Conservation (phyloP, 306 rosid genomes). For the Quercus bicolor region DNA sequence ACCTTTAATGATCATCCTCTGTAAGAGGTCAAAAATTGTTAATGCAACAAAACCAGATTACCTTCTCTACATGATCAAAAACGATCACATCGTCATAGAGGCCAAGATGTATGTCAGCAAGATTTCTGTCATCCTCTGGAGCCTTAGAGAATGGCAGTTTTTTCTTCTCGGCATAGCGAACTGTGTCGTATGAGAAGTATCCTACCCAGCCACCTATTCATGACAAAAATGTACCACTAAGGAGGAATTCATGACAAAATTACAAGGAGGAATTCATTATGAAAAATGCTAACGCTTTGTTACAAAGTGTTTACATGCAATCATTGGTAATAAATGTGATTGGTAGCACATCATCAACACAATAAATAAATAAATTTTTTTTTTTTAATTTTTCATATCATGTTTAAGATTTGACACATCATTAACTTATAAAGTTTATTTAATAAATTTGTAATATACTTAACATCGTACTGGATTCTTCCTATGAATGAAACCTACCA, state of each 20-base stretch:
- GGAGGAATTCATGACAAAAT: not conserved
- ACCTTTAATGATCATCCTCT: no score
- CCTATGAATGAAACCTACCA: not conserved
- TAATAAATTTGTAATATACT: no score
- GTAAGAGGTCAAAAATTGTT: no score
- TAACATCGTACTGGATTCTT: not conserved
- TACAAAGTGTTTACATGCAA: no score
- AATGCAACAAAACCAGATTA: not conserved
- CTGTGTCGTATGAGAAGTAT: constrained; percentile 80
- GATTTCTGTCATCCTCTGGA: constrained; percentile 70
- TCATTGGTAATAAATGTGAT: no score
- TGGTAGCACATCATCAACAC: no score
- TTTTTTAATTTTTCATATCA: no score
- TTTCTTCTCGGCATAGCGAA: constrained; percentile 78
- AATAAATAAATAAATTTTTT: no score
- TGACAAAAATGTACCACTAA: constrained; percentile 9
- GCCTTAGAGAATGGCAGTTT: constrained; percentile 68
- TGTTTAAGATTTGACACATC: no score
- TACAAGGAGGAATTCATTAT: not conserved
- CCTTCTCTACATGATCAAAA: constrained; percentile 86
- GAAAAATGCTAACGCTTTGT: no score
- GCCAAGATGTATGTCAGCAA: constrained; percentile 76
- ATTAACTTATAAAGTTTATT: no score
- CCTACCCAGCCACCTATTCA: constrained; percentile 88
- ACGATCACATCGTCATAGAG: constrained; percentile 73